Evolutionary conservation across 441 rosid species (phyloP), one percentile per base, ranked within the genome.

Genomic region (Flueggea neowawraea): DNA sequence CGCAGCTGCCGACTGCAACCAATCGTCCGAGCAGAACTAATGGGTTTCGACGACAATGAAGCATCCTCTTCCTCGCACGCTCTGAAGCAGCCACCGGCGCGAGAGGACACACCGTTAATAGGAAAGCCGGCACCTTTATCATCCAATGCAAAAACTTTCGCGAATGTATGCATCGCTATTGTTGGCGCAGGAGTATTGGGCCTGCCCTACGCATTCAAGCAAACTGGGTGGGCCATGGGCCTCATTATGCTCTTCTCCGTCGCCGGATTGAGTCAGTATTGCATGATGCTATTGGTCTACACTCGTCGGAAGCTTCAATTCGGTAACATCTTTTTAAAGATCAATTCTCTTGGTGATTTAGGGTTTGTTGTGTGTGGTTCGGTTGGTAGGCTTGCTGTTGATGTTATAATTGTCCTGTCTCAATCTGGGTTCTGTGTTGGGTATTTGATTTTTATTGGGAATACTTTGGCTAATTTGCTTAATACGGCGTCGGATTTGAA

Each of bases 161-260:
- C 96, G 48, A 91, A 91, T 65, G 84, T 85, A 17, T 91, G 89
- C 84, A 91, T 88, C 6, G 84, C 96, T 12, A 70, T 86, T n/a
- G 94, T 88, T 4, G 97, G 96, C 0, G 85, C 96, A 7, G 97
- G 96, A 14, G 95, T 91, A 28, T 65, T 90, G 5, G 96, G 97
- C 4, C 77, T 90, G 10, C 96, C 97, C 6, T 86, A 88, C 75
- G 64, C 89, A n/a, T 88, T 90, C 72, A 92, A 83, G 79, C 91
- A 86, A 33, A 86, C 90, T 39, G 95, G 96, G 10, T 92, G 98
- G 96, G 55, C 84, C 74, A 70, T 75, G 86, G 71, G 91, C 57
- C 71, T 82, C 2, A 68, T 92, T 67, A 79, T 83, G 69, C 79
- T 92, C 57, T 70, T 75, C 75, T 77, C 76, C 62, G 90, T 87